Evolutionary conservation across 257 asterid genomes (phyloP).

Genomic region (Petunia secreta): DNA sequence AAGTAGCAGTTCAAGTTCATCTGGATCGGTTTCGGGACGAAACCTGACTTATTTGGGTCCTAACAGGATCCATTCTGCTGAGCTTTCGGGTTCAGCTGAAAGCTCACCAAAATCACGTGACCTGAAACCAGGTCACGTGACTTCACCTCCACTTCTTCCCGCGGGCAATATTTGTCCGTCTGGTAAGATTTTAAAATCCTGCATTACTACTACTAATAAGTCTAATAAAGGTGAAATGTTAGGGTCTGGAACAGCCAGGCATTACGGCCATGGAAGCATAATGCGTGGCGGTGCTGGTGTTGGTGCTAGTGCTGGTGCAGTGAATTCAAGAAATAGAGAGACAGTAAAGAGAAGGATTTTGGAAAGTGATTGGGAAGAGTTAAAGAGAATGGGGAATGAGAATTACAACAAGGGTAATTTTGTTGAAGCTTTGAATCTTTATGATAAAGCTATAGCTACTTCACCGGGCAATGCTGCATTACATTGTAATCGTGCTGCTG

Average conservation of each 20-base stretch:
- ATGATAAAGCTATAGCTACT: constrained; percentile 66
- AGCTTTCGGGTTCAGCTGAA: constrained; percentile 47
- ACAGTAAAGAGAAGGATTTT: constrained; percentile 20
- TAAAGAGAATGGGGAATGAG: constrained; percentile 67
- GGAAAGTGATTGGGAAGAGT: constrained; percentile 61
- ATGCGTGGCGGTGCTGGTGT: constrained; percentile 47
- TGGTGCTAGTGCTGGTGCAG: constrained; percentile 16
- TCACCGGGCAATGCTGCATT: constrained; percentile 56
- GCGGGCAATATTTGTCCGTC: constrained; percentile 75
- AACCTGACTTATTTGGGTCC: background rate
- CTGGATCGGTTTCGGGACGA: constrained; percentile 68
- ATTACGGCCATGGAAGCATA: constrained; percentile 77
- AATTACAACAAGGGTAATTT: constrained; percentile 62
- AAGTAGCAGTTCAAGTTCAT: constrained; percentile 69
- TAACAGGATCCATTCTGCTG: constrained; percentile 55
- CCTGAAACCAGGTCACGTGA: constrained; percentile 33
- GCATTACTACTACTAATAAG: constrained; percentile 58
- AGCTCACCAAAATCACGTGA: constrained; percentile 44
- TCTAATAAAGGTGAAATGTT: constrained; percentile 51
- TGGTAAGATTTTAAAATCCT: constrained; percentile 56
- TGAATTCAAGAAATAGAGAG: constrained; percentile 27
- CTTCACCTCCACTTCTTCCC: constrained; percentile 53
- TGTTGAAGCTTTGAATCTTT: constrained; percentile 59
- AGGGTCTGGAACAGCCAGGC: constrained; percentile 27
- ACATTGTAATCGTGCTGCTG: constrained; percentile 65